A percentile compares a stretch with the other conserved stretches of the same genome.
These are phyloP conservation scores for Microcyclospora tardicrescens DNA, from an alignment of 2,329 filamentous ascomycete genomes.

Conservation along the genomic window DNA sequence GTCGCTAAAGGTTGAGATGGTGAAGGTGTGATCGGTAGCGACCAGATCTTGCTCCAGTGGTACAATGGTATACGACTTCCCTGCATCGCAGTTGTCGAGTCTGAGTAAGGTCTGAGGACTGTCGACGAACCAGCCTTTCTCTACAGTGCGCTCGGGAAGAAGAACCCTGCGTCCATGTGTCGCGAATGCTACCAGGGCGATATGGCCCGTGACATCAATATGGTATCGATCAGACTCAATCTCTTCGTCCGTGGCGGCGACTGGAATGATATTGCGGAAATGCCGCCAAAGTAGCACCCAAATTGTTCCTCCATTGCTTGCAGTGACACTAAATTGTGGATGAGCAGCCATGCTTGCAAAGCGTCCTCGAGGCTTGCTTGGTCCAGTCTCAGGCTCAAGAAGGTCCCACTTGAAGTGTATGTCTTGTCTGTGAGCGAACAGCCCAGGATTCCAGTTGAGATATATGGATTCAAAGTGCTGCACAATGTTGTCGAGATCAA, in stretches of 20 bases:
- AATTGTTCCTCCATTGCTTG: slow-evolving; percentile 46
- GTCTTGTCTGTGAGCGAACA: slow-evolving; percentile 74
- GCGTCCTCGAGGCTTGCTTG: slow-evolving; percentile 35
- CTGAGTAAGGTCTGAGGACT: slow-evolving; percentile 82
- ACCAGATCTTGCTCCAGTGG: slow-evolving; percentile 69
- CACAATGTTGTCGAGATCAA: slow-evolving; percentile 71
- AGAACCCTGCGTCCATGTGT: slow-evolving; percentile 59
- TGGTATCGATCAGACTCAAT: slow-evolving; percentile 30
- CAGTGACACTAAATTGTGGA: slow-evolving; percentile 45
- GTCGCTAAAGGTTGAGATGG: slow-evolving; percentile 68
- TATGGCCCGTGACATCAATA: slow-evolving; percentile 52
- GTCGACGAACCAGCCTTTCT: slow-evolving; percentile 79
- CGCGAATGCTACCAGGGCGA: slow-evolving; percentile 72
- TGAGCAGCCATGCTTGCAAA: slow-evolving; percentile 60
- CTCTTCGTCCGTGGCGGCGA: slow-evolving; percentile 18
- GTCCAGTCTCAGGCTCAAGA: slow-evolving; percentile 22
- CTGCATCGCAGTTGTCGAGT: slow-evolving; percentile 48
- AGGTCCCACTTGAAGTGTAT: slow-evolving; percentile 79
- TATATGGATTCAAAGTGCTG: slow-evolving; percentile 95
- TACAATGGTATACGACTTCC: slow-evolving; percentile 48
- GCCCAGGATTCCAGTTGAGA: slow-evolving; percentile 85
- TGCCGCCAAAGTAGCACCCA: slow-evolving; percentile 85
- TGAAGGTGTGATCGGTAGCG: slow-evolving; percentile 65
- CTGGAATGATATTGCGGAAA: slow-evolving; percentile 37
- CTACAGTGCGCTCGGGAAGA: slow-evolving; percentile 56